Base-by-base conservation (phyloP, 78 protist species). In the Dictyostelium citrinum region DNA sequence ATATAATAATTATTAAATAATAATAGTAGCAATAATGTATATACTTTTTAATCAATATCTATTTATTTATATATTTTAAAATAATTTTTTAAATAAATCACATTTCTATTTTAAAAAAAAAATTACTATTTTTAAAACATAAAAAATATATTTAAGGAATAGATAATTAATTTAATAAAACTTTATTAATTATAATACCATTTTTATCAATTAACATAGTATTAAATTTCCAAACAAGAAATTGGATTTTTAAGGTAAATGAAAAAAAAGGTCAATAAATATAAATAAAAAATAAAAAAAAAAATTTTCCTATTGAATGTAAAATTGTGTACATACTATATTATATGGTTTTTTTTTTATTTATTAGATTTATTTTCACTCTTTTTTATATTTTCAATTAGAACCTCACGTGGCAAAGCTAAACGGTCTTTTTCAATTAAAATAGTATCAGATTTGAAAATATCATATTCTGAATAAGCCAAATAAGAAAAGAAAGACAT, bases 401-500 rank as follows among this genome's bases (percentile, higher is more conserved):
- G 33, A 37, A 55, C 46, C 14, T 88, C 85, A 27, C 93, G 70
- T 68, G 84, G 31, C 29, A 84, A 84, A 68, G 81, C 17, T 35
- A 46, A 20, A 22, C 75, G 70, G 20, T 88, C 93, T 31, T 61
- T 78, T 78, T 78, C 80, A 46, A 88, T 88, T 27, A 88, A 39
- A 7, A 88, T 12, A 0, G 70, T 33, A 45, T 94, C 96, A 11
- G 79, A 45, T 35, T 71, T 81, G 39, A 94, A 81, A 10, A 94
- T 58, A 9, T 94, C 96, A 46, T 80, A 46, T 27, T 94, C 78
- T 1, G 97, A 72, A 83, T 70, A 81, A 67, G 68, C 84, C 10
- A 88, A 60, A 76, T 90, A 95, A 3, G 83, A 17, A 83, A 95
- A 95, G 95, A 95, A 95, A 81, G 97, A 95, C 82, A 81, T 70